phyloP scores from a whole-genome alignment of 768 basidiomycete species.

The Hortiboletus campestris region DNA sequence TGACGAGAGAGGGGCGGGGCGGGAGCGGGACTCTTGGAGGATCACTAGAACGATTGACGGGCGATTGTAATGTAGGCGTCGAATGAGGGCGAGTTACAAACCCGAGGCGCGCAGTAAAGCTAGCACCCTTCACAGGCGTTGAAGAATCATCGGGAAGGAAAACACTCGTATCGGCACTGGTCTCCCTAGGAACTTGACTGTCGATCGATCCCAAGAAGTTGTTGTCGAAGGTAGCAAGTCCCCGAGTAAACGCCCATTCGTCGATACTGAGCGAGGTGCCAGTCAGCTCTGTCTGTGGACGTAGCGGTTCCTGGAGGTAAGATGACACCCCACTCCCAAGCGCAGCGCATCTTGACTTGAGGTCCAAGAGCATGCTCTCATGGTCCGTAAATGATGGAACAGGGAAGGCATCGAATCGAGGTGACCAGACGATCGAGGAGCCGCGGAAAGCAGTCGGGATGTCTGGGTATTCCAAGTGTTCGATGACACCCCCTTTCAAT shows the following conservation, averaged over 20 bases:
- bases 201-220: constrained; percentile 11
- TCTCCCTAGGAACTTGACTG: neutral
- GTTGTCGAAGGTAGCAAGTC: constrained; percentile 26
- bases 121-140: constrained; percentile 2
- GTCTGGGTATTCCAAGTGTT: constrained; percentile 36
- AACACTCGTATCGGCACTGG: neutral
- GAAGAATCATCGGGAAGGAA: constrained; percentile 17
- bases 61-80: neutral
- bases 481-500: constrained; percentile 16
- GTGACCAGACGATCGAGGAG: constrained; percentile 33
- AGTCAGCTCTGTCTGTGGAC: neutral
- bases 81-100: neutral
- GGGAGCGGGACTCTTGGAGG: constrained; percentile 24
- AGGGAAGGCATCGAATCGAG: constrained; percentile 22
- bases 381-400: constrained; percentile 30
- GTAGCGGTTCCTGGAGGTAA: constrained; percentile 6
- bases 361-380: constrained; percentile 35
- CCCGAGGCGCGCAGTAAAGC: neutral
- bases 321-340: constrained; percentile 17
- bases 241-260: constrained; percentile 38
- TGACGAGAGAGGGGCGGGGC: constrained; percentile 23
- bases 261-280: constrained; percentile 24
- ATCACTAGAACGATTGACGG: constrained; percentile 1
- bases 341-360: constrained; percentile 33
- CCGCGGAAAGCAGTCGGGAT: constrained; percentile 45